Base-by-base conservation (phyloP, 2,329 filamentous ascomycete species). In the Diaporthe destruens region DNA sequence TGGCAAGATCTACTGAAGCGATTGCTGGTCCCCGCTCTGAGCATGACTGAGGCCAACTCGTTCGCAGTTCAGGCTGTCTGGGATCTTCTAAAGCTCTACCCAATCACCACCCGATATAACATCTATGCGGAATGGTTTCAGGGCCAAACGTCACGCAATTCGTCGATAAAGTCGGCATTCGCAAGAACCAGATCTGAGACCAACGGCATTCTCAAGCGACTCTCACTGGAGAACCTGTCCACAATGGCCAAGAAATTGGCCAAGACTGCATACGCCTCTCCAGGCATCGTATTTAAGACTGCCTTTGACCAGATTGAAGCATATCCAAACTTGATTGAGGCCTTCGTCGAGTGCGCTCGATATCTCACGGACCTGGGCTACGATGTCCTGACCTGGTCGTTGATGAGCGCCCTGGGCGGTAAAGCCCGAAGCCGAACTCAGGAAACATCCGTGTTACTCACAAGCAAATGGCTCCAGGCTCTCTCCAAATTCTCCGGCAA, bases 61-160 rank as follows among this genome's bases (percentile, higher is more conserved):
- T 92, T 93, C 20, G 89, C 94, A 29, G 94, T 95, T 61, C 95
- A 96, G 76, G 94, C 96, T 71, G 90, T 98, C 2, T 99, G 94
- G 86, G 91, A 93, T 71, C 87, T 99, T 16, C 87, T 98, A 74
- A 92, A 91, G 77, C 87, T 91, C 67, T 98, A 94, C 79, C 91
- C 96, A 0, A 91, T 92, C 16, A 88, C 91, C 1, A 90, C 90
- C 11, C 90, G 96, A 73, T 99, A 96, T 83, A 91, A 90, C 63
- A 93, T 99, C 79, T 99, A 99, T 80, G 91, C 94, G 0, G 95
- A 98, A 81, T 99, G 96, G 94, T 96, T 94, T 77, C 91, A 90
- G 75, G 94, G 95, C 5, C 88, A 91, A 76, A 93, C 89, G 2
- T 96, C 94, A 6, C 88, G 94, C 42, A 83, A 93, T 34, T 92